A percentile compares a stretch with the other conserved stretches of the same genome.
Conservation (phyloP, 768 basidiomycete genomes). For the Kwoniella newhampshirensis region DNA sequence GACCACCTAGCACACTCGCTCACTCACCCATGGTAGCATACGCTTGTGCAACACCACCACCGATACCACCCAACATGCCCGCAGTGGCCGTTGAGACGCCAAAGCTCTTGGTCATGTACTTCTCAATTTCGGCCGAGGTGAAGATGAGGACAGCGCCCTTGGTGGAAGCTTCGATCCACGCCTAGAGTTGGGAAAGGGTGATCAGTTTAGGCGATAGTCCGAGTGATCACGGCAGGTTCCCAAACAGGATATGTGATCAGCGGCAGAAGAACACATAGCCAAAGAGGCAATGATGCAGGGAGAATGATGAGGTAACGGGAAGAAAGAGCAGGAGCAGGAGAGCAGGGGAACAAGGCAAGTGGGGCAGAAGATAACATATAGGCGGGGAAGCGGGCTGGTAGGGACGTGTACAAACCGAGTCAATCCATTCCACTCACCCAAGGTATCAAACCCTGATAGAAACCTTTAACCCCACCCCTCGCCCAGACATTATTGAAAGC, state of each 20-base stretch:
- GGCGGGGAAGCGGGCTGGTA: not conserved
- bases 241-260: conserved; percentile 3
- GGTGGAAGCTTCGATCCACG: conserved; percentile 99
- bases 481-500: conserved; percentile 84
- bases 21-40: conserved; percentile 99
- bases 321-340: not conserved
- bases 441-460: conserved; percentile 98
- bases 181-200: conserved; percentile 59
- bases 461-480: conserved; percentile 82
- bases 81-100: conserved; percentile 77
- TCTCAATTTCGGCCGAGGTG: conserved; percentile 92
- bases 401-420: too few relatives aligned
- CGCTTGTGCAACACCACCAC: conserved; percentile 93
- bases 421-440: conserved; percentile 74
- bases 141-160: conserved; percentile 96
- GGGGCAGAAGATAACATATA: not conserved
- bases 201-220: too few relatives aligned
- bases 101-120: conserved; percentile 59
- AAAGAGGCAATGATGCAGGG: not conserved
- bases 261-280: not conserved
- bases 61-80: conserved; percentile 94
- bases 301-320: too few relatives aligned
- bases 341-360: not conserved
- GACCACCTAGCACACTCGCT: conserved; percentile 7
- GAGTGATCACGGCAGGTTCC: too few relatives aligned